A percentile compares a stretch with the other conserved stretches of the same genome.
These are phyloP conservation scores for Marsdenia floribunda DNA, from an alignment of 257 asterid genomes.

Conservation along the genomic window DNA sequence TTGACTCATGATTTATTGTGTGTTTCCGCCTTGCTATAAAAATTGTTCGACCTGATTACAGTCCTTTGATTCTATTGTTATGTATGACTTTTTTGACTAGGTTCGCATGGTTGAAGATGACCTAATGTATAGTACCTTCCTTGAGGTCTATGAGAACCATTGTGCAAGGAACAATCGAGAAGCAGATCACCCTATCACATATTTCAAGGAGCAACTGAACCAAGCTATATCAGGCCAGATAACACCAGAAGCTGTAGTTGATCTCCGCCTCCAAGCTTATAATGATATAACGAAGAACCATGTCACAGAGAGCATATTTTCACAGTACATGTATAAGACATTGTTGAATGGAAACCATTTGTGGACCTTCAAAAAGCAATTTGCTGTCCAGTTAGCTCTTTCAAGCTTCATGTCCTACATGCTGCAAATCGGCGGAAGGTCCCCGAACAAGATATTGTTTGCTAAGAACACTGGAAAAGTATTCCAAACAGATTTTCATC, in stretches of 20 bases:
- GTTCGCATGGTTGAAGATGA: conserved; percentile 99
- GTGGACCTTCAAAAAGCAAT: conserved; percentile 97
- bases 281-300: conserved; percentile 72
- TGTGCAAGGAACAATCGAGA: conserved; percentile 95
- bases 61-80: neutral
- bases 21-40: neutral
- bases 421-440: conserved; percentile 98
- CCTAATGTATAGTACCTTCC: conserved; percentile 92
- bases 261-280: conserved; percentile 93
- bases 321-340: conserved; percentile 97
- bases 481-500: conserved; percentile 97
- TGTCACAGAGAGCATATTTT: conserved; percentile 88
- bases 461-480: conserved; percentile 96
- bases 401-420: conserved; percentile 93
- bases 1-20: neutral
- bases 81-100: conserved; percentile 30
- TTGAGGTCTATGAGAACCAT: conserved; percentile 96
- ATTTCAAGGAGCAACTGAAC: conserved; percentile 89
- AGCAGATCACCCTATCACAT: conserved; percentile 86
- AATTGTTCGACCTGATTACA: neutral
- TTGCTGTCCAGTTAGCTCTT: conserved; percentile 90
- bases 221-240: conserved; percentile 96
- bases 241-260: conserved; percentile 92
- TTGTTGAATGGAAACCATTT: conserved; percentile 82
- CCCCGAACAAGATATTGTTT: conserved; percentile 92